Base-by-base conservation (phyloP, 1,284 basidiomycete genomes). In the Coniophora puteana region DNA sequence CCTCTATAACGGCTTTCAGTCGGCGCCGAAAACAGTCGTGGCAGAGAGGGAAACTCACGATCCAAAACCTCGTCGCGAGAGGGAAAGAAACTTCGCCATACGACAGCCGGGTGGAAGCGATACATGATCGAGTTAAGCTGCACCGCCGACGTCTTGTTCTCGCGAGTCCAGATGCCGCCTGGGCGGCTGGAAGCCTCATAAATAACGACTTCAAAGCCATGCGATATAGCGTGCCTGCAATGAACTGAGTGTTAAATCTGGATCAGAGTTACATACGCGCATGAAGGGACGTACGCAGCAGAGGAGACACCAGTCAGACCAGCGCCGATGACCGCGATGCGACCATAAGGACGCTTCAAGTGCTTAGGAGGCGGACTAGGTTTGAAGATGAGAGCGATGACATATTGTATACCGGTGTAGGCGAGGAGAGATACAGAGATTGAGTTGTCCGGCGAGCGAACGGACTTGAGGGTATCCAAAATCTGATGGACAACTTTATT, bases 111-210 rank as follows among this genome's bases (percentile, higher is more conserved):
- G 44, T 73, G 71, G 54, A 76, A 76, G 28, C 74, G 71, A 50
- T 78, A 78, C 28, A 80, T 57, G 22, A 80, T 46, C 11, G 72
- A 76, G 55, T 78, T 80, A 46, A 82, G 71, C 57, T 83, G 80
- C 0, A 82, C 62, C 5, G 75, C 75, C 1, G 73, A 76, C 0
- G 78, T 78, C 4, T 59, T 65, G 55, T 81, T 82, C 34, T 80
- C 79, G 35, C 73, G 67, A 1, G 74, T 61, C 80, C 80, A 83
- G 29, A 83, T 79, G 0, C 79, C 79, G 14, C 75, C 74, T 6
- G 68, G 51, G 10, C 50, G 59, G 6, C 57, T 54, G n/a, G 51
- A 46, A 14, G 55, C 52, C 54, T 77, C 75, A 44, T 67, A 76
- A 2, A 77, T 66, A 11, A 69, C 66, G 11, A 76, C 74, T 18